These are phyloP conservation scores for Setaria italica DNA, from an alignment of 202 grass and related monocot species.

Conservation along the genomic window DNA sequence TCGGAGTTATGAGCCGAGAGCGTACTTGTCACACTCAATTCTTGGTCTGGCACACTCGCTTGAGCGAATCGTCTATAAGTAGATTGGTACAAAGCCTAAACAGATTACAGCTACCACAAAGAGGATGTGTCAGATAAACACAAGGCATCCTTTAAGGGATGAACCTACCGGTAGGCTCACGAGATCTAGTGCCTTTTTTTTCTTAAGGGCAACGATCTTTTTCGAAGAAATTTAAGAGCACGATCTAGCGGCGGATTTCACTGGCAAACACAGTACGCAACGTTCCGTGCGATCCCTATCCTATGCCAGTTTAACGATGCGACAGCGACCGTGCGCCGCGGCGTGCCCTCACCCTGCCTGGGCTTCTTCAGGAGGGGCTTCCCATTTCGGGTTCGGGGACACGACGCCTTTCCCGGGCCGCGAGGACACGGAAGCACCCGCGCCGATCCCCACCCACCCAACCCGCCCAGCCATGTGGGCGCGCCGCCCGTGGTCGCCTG, in stretches of 20 bases:
- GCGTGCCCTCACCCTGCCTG: neutral
- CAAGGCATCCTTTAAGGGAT: neutral
- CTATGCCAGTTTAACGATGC: neutral
- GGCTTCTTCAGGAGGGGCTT: neutral
- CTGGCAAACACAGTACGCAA: neutral
- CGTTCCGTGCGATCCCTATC: neutral
- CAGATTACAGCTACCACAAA: neutral
- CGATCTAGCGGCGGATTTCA: neutral
- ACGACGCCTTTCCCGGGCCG: conserved; percentile 32
- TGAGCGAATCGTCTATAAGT: neutral
- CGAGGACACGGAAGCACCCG: neutral
- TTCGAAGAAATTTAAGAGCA: neutral
- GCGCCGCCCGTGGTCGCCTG: neutral
- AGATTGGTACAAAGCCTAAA: neutral
- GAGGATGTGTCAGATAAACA: neutral
- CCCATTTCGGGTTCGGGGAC: conserved; percentile 26
- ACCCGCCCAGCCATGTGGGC: conserved; percentile 30
- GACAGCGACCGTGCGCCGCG: conserved; percentile 4
- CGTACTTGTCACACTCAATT: neutral
- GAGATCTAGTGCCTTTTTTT: neutral
- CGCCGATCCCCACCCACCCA: neutral
- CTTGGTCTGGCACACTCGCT: neutral
- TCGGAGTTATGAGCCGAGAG: neutral
- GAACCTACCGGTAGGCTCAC: neutral
- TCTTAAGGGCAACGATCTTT: no score